These are phyloP conservation scores for Aristolochia fimbriata DNA, from an alignment of 164 flowering plant genomes.

Conservation along the genomic window DNA sequence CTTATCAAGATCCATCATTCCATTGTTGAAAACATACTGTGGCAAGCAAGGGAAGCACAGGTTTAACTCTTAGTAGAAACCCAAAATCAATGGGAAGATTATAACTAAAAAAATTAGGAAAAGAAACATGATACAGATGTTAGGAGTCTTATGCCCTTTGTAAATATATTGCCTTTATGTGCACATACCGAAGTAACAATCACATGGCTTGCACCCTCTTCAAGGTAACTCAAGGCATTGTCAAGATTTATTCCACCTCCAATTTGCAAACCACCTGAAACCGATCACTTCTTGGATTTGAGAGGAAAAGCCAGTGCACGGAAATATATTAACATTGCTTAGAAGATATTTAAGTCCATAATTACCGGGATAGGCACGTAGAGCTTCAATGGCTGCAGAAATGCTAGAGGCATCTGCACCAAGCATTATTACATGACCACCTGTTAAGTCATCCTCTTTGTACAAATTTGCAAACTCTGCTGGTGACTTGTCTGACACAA, in stretches of 20 bases:
- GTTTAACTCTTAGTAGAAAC: neutral
- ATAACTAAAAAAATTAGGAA: neutral
- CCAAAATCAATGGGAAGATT: slow-evolving; percentile 2
- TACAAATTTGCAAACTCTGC: slow-evolving; percentile 78
- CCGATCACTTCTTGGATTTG: slow-evolving; percentile 12
- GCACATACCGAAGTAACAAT: slow-evolving; percentile 83
- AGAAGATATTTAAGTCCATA: neutral
- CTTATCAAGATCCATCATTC: slow-evolving; percentile 76
- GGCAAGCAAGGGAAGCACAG: slow-evolving; percentile 6
- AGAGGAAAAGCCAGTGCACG: neutral
- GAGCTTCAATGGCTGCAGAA: slow-evolving; percentile 76
- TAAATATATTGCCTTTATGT: neutral
- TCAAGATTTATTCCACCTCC: slow-evolving; percentile 84
- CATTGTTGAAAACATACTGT: slow-evolving; percentile 93
- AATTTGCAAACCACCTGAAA: slow-evolving; percentile 83
- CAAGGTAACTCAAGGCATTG: slow-evolving; percentile 61
- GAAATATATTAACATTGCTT: neutral
- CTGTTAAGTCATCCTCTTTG: slow-evolving; percentile 66
- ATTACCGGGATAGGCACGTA: slow-evolving; percentile 80
- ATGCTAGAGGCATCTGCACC: slow-evolving; percentile 86
- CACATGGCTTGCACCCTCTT: slow-evolving; percentile 96
- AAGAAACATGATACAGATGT: neutral
- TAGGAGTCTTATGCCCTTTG: neutral
- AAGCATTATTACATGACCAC: slow-evolving; percentile 98
- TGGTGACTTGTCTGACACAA: slow-evolving; percentile 85